Percentiles rank a stretch among this genome's conserved stretches.
These are phyloP conservation scores for Fusarium transvaalense DNA, from an alignment of 2,329 filamentous ascomycete genomes.

Conservation along the genomic window DNA sequence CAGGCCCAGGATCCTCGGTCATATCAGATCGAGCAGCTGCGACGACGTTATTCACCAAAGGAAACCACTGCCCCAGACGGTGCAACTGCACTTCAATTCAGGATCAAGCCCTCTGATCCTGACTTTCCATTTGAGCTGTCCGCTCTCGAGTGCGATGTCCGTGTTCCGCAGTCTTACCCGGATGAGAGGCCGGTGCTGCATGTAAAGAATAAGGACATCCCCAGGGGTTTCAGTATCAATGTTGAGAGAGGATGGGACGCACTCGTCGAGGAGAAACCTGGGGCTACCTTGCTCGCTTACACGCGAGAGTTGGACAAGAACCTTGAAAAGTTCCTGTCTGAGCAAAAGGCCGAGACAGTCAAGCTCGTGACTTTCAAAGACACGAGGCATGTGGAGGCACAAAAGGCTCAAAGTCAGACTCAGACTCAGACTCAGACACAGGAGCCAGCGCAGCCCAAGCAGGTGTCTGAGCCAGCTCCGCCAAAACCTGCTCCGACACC, in stretches of 20 bases:
- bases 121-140: constrained; percentile 86
- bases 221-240: constrained; percentile 79
- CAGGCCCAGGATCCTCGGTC: constrained; percentile 76
- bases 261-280: constrained; percentile 68
- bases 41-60: constrained; percentile 71
- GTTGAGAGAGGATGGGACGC: constrained; percentile 79
- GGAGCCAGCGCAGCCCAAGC: constrained; percentile 16
- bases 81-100: constrained; percentile 71
- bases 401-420: constrained; percentile 14
- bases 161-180: constrained; percentile 75
- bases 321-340: constrained; percentile 76
- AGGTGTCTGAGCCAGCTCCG: constrained; percentile 20
- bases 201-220: constrained; percentile 77
- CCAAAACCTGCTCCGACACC: constrained; percentile 35
- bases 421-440: constrained; percentile 15
- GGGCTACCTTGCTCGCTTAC: constrained; percentile 72
- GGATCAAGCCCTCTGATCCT: constrained; percentile 79
- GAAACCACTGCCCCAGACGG: constrained; percentile 60
- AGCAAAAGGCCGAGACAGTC: constrained; percentile 78
- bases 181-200: constrained; percentile 67
- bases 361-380: constrained; percentile 75
- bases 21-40: constrained; percentile 81
- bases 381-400: constrained; percentile 59
- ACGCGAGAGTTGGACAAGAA: constrained; percentile 79
- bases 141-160: constrained; percentile 74